These are phyloP conservation scores for Botryotinia calthae DNA, from an alignment of 2,329 filamentous ascomycete genomes.

Conservation along the genomic window DNA sequence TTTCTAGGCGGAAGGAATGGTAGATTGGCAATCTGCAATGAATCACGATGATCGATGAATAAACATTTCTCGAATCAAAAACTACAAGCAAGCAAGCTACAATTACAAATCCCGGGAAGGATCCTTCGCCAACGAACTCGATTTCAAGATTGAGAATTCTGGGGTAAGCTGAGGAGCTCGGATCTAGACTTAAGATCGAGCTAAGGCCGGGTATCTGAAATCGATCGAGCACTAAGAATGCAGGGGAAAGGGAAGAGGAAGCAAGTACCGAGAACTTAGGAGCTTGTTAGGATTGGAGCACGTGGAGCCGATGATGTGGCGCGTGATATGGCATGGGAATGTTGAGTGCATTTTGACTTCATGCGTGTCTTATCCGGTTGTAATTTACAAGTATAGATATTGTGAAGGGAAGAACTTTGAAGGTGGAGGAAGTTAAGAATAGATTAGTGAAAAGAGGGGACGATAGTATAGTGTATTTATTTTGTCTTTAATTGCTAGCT, in stretches of 20 bases:
- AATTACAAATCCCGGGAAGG: not conserved
- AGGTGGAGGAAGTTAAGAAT: not conserved
- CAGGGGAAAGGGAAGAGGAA: not conserved
- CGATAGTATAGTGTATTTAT: not conserved
- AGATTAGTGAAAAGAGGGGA: fast-evolving
- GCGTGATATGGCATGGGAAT: too few relatives aligned
- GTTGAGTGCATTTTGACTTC: too few relatives aligned
- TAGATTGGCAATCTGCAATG: too few relatives aligned
- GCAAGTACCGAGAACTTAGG: not conserved
- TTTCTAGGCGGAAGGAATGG: too few relatives aligned
- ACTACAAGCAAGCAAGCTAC: too few relatives aligned
- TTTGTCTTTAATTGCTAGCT: not conserved
- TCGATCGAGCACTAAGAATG: not conserved
- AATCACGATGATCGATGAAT: too few relatives aligned
- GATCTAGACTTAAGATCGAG: not conserved
- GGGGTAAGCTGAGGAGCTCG: fast-evolving
- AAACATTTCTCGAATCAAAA: too few relatives aligned
- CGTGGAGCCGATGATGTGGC: too few relatives aligned
- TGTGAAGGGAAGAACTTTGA: not conserved
- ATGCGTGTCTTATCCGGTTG: too few relatives aligned
- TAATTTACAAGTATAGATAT: too few relatives aligned
- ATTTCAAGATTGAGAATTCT: not conserved
- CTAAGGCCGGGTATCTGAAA: not conserved
- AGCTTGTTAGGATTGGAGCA: not conserved
- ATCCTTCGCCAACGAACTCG: fast-evolving